phyloP scores from a whole-genome alignment of 2,329 filamentous ascomycete species.

The Pseudocercospora eumusae region DNA sequence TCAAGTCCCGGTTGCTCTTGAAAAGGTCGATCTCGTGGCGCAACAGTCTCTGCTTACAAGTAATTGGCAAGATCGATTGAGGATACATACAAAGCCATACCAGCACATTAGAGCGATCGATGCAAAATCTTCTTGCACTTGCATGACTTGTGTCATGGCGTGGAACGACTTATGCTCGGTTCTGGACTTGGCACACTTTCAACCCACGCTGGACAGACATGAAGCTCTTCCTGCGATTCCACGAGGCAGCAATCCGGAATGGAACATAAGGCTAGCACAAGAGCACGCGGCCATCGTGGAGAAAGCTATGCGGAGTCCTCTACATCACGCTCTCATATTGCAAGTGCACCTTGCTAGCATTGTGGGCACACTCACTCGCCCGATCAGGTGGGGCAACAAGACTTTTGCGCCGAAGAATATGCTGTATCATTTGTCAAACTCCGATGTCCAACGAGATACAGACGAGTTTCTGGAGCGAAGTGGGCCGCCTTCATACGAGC shows the following conservation, averaged over 20 bases:
- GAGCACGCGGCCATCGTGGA: conserved; percentile 49
- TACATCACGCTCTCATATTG: conserved; percentile 55
- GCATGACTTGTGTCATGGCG: conserved; percentile 57
- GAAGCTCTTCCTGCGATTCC: conserved; percentile 56
- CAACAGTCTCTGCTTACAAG: conserved; percentile 45
- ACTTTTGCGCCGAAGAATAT: conserved; percentile 17
- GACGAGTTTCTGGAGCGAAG: conserved; percentile 55
- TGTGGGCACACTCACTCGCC: conserved; percentile 49
- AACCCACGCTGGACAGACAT: conserved; percentile 53
- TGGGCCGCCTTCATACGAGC: conserved; percentile 55
- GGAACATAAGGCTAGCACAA: conserved; percentile 53
- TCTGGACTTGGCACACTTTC: conserved; percentile 61
- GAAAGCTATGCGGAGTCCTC: conserved; percentile 49
- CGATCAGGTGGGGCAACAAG: conserved; percentile 21
- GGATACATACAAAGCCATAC: conserved; percentile 54
- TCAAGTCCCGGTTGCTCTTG: conserved; percentile 52
- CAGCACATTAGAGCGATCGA: conserved; percentile 56
- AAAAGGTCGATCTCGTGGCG: conserved; percentile 30
- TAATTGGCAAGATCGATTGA: conserved; percentile 47
- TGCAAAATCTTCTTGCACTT: conserved; percentile 55
- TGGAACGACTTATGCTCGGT: conserved; percentile 59
- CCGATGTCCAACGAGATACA: conserved; percentile 50
- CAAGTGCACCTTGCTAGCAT: conserved; percentile 53
- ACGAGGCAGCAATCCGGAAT: conserved; percentile 50
- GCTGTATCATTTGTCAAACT: conserved; percentile 50